Evolutionary conservation across 2,329 filamentous ascomycete species (phyloP), one percentile per base, ranked within the genome.

Genomic region (Penicillium sp.): DNA sequence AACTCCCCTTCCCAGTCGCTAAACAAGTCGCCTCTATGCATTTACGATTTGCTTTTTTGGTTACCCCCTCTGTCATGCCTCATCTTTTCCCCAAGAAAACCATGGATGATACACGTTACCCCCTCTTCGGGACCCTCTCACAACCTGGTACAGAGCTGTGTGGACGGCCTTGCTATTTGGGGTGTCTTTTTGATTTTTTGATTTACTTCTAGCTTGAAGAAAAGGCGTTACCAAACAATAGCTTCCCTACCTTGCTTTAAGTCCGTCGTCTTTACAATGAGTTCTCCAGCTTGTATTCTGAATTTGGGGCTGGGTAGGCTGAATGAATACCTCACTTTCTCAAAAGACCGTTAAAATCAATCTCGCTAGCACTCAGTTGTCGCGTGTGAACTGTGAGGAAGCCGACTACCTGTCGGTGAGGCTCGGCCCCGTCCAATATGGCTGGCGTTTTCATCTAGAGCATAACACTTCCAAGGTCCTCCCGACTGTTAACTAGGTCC

Each of bases 1-100:
- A 8, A 45, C 7, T 39, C 35, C 15, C 35, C 4, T 12, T 42
- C 35, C 22, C 52, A 76, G 68, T 69, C 87, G 88, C 69, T 90
- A 84, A 83, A 67, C 20, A 28, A 8, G n/a, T 10, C 20, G 5
- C 22, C 5, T 22, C 7, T n/a, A 8, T 25, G 47, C 28, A 34
- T 49, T 48, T 20, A 49, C n/a, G 47, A 49, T 8, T 49, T 35
- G 10, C n/a, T 49, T 34, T 20, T 14, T 15, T 28, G 47, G 28
- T 6, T 35, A n/a, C n/a, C 10, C 6, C 15, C 6, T n/a, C 31
- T 31, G 15, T 25, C 28, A 31, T 5, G 15, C 25, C 25, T n/a
- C 2, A n/a, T 47, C 25, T 7, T 7, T 28, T 2, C 25, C 5
- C 20, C 10, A 11, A 8, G 11, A 49, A 49, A 12, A 35, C 17